phyloP scores from a whole-genome alignment of 2,329 filamentous ascomycete species.

The Ophiosphaerella narmari region DNA sequence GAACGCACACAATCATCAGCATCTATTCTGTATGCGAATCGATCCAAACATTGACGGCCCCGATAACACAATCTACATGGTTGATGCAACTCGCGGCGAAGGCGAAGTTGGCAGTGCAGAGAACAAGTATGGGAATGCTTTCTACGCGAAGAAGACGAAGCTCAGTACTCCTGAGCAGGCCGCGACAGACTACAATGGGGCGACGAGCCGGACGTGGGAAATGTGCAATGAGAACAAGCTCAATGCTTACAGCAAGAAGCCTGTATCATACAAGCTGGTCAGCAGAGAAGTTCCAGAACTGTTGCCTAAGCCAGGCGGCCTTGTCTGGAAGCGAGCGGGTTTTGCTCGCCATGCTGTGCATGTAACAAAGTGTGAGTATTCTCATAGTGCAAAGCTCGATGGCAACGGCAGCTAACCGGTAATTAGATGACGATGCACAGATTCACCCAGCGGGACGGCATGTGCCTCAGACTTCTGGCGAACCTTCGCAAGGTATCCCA shows the following conservation, averaged over 20 bases:
- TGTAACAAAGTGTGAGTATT: slow-evolving; percentile 79
- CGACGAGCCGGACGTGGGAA: slow-evolving; percentile 83
- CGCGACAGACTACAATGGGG: slow-evolving; percentile 79
- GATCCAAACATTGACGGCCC: slow-evolving; percentile 87
- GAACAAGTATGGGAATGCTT: slow-evolving; percentile 90
- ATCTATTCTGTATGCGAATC: slow-evolving; percentile 88
- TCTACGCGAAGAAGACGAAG: slow-evolving; percentile 83
- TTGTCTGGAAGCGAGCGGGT: slow-evolving; percentile 88
- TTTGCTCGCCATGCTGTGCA: slow-evolving; percentile 87
- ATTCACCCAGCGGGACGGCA: slow-evolving; percentile 85
- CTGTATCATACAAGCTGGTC: slow-evolving; percentile 85
- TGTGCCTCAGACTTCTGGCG: slow-evolving; percentile 84
- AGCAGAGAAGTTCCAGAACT: slow-evolving; percentile 80
- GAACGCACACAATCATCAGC: slow-evolving; percentile 95
- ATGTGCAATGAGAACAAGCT: slow-evolving; percentile 82
- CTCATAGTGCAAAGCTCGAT: not conserved
- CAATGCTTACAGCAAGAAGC: slow-evolving; percentile 86
- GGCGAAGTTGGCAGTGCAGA: slow-evolving; percentile 78
- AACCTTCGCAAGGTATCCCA: slow-evolving; percentile 73
- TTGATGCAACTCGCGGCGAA: slow-evolving; percentile 72
- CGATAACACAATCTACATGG: slow-evolving; percentile 82
- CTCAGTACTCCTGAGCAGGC: slow-evolving; percentile 71
- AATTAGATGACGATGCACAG: slow-evolving; percentile 74
- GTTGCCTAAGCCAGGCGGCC: slow-evolving; percentile 76
- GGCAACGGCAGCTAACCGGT: slow-evolving; percentile 11